Evolutionary conservation across 306 rosid genomes (phyloP).

Genomic region (Gastrolobium bilobum): DNA sequence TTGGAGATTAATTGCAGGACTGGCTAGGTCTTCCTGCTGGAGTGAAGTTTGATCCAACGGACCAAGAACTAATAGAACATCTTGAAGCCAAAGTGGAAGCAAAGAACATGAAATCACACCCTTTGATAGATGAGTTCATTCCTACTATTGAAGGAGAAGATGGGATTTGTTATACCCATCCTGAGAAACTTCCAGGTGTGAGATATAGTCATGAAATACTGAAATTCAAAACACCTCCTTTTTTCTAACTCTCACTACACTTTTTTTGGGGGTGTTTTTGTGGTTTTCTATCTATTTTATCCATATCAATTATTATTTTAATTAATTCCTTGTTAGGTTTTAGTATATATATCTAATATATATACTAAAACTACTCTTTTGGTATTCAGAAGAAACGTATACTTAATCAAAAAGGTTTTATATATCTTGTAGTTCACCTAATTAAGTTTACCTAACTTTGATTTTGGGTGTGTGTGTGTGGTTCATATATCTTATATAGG

Average conservation of each 20-base stretch:
- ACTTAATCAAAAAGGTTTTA: constrained; percentile 2
- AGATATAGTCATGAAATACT: no score
- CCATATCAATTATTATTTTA: neutral
- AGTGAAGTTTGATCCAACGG: constrained; percentile 90
- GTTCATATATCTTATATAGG: constrained; percentile 53
- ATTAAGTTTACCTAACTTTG: constrained; percentile 67
- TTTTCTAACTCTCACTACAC: neutral
- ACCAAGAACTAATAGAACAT: constrained; percentile 89
- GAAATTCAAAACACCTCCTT: no score
- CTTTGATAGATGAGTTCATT: constrained; percentile 87
- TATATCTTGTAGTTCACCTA: constrained; percentile 55
- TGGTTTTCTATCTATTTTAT: neutral
- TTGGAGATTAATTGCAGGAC: constrained; percentile 59
- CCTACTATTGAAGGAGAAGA: constrained; percentile 93
- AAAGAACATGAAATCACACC: constrained; percentile 80
- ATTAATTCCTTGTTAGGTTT: constrained; percentile 40
- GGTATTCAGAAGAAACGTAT: neutral
- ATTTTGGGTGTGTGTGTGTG: constrained; percentile 37
- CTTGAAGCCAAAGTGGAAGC: constrained; percentile 86
- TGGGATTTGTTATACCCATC: constrained; percentile 95
- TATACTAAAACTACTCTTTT: neutral
- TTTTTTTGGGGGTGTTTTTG: no score
- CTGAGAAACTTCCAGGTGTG: constrained; percentile 87
- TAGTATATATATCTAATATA: neutral
- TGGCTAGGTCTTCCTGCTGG: constrained; percentile 95